Evolutionary conservation across 495 filamentous ascomycete genomes (phyloP).

Genomic region (Aspergillus nidulans): DNA sequence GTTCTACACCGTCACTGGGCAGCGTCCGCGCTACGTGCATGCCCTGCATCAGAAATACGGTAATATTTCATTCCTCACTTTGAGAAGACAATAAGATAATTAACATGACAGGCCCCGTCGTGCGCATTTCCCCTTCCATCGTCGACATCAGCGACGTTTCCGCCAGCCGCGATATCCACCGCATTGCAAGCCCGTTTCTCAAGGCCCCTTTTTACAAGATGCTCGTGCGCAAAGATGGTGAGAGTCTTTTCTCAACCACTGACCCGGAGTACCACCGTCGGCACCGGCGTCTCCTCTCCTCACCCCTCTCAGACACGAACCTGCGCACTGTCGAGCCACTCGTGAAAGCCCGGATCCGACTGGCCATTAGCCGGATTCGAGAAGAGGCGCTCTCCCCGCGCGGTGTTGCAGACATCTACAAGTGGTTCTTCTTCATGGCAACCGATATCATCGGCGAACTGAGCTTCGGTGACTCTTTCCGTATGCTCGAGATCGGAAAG

Average conservation of each 20-base stretch:
- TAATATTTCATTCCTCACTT: background rate
- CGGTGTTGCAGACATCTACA: constrained; percentile 42
- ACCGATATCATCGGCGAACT: constrained; percentile 53
- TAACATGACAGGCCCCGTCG: constrained; percentile 28
- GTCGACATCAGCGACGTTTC: constrained; percentile 31
- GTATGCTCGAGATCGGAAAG: constrained; percentile 48
- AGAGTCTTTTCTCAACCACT: constrained; percentile 30
- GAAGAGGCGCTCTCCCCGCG: constrained; percentile 26
- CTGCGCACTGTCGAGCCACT: constrained; percentile 19
- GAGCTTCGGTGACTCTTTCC: constrained; percentile 55
- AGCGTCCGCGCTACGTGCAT: constrained; percentile 9
- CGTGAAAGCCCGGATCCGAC: constrained; percentile 22
- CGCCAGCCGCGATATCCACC: constrained; percentile 32
- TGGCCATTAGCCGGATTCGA: constrained; percentile 31
- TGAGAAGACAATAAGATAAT: background rate
- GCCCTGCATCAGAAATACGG: constrained; percentile 20
- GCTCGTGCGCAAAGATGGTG: constrained; percentile 10
- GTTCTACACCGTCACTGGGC: background rate
- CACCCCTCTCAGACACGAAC: constrained; percentile 36
- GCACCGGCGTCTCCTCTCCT: constrained; percentile 28
- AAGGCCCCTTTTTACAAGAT: constrained; percentile 19
- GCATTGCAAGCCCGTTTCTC: constrained; percentile 22
- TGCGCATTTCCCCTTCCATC: constrained; percentile 36
- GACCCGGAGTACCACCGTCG: constrained; percentile 26
- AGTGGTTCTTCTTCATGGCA: constrained; percentile 56